Evolutionary conservation across 2,329 filamentous ascomycete genomes (phyloP).

Genomic region (Claviceps fusiformis): DNA sequence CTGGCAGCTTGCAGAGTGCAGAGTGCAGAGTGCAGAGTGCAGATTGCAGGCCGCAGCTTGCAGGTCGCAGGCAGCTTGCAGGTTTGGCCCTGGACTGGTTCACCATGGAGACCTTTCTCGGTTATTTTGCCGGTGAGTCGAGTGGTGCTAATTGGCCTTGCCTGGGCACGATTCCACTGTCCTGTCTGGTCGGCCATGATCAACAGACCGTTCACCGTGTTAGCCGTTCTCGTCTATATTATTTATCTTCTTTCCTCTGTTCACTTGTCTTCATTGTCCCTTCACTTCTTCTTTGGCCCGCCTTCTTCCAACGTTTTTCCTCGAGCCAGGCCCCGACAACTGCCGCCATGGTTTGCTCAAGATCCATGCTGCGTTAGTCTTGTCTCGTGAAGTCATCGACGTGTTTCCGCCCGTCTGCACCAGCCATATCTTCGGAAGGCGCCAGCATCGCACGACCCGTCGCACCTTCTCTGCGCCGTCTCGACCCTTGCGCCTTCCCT

Average conservation of each 20-base stretch:
- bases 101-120: neutral
- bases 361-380: neutral
- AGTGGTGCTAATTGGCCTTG: neutral
- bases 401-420: neutral
- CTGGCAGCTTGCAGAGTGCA: neutral
- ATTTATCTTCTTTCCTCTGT: constrained; percentile 1
- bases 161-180: no score
- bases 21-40: no score
- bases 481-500: neutral
- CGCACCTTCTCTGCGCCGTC: neutral
- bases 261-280: neutral
- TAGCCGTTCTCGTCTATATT: constrained; percentile 1
- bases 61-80: neutral
- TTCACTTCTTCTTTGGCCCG: no score
- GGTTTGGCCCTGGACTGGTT: neutral
- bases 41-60: neutral
- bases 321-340: no score
- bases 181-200: no score
- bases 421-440: neutral
- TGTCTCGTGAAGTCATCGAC: no score
- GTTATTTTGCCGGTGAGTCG: neutral
- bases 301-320: no score
- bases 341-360: neutral
- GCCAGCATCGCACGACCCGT: neutral
- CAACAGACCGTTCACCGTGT: neutral